These are phyloP conservation scores for Termitomyces sp. DNA, from an alignment of 768 basidiomycete species.

Conservation along the genomic window DNA sequence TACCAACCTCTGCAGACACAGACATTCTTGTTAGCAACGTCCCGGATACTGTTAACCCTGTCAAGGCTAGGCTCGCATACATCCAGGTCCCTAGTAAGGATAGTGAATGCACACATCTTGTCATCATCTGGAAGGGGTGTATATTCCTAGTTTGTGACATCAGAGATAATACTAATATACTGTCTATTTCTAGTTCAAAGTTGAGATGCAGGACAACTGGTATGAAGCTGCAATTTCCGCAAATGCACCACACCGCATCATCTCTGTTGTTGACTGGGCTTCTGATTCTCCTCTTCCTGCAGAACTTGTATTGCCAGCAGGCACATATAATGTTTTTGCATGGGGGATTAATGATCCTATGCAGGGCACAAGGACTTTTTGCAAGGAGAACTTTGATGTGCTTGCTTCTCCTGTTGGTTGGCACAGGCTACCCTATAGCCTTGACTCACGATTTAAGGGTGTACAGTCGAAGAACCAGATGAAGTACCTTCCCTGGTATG, in stretches of 20 bases:
- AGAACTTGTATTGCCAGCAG: conserved; percentile 29
- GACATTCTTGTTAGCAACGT: conserved; percentile 53
- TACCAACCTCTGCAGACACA: conserved; percentile 30
- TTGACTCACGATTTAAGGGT: conserved; percentile 54
- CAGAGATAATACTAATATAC: neutral
- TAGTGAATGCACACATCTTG: conserved; percentile 52
- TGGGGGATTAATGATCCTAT: conserved; percentile 88
- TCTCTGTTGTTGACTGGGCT: conserved; percentile 94
- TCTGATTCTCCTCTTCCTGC: conserved; percentile 56
- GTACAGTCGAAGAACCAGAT: conserved; percentile 18
- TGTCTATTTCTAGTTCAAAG: conserved; percentile 58
- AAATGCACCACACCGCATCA: conserved; percentile 67
- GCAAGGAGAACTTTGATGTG: conserved; percentile 68
- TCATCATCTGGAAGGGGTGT: conserved; percentile 78
- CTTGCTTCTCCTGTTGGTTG: conserved; percentile 88
- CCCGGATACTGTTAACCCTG: conserved; percentile 75
- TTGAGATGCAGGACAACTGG: conserved; percentile 95
- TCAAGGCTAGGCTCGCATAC: conserved; percentile 78
- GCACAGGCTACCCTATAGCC: conserved; percentile 75
- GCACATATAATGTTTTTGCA: conserved; percentile 69
- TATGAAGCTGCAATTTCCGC: conserved; percentile 88
- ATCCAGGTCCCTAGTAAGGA: conserved; percentile 72
- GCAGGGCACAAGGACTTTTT: conserved; percentile 55
- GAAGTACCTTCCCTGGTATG: conserved; percentile 50
- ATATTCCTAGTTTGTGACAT: neutral